Evolutionary conservation across 495 filamentous ascomycete genomes (phyloP).

Genomic region (Daldinia loculata): DNA sequence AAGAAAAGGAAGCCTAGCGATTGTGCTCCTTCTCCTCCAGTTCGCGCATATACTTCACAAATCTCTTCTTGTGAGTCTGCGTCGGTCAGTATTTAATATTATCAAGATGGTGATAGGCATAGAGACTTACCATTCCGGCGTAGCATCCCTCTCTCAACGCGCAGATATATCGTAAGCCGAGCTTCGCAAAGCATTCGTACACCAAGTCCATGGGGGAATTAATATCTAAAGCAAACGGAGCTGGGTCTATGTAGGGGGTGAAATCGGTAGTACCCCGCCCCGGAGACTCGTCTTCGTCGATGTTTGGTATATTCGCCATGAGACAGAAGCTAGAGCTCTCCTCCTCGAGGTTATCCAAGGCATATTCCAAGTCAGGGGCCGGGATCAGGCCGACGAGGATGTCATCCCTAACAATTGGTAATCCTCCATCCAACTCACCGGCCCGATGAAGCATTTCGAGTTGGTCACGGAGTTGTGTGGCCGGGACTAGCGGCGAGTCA

Average conservation of each 20-base stretch:
- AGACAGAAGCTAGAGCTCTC: slow-evolving; percentile 78
- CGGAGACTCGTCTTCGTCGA: slow-evolving; percentile 65
- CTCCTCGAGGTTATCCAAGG: slow-evolving; percentile 79
- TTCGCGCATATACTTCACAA: slow-evolving; percentile 92
- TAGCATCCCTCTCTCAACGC: slow-evolving; percentile 84
- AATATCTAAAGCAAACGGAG: slow-evolving; percentile 87
- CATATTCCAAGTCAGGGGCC: slow-evolving; percentile 93
- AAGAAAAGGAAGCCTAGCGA: background rate
- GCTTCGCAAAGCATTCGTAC: slow-evolving; percentile 95
- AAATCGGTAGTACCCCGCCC: slow-evolving; percentile 80
- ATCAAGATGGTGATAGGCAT: background rate
- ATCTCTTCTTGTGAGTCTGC: slow-evolving; percentile 90
- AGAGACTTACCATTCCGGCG: slow-evolving; percentile 77
- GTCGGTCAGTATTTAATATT: slow-evolving; percentile 29
- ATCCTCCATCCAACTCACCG: slow-evolving; percentile 90
- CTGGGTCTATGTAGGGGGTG: slow-evolving; percentile 88
- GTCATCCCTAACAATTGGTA: slow-evolving; percentile 82
- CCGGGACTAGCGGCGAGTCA: slow-evolving; percentile 76
- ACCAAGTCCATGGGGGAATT: slow-evolving; percentile 93
- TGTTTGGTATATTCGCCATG: slow-evolving; percentile 72
- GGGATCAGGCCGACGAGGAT: slow-evolving; percentile 92
- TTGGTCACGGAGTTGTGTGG: slow-evolving; percentile 77
- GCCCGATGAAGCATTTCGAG: slow-evolving; percentile 81
- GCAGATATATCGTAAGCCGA: slow-evolving; percentile 92
- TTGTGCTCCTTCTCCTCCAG: slow-evolving; percentile 67